These are phyloP conservation scores for Dendrobium catenatum DNA, from an alignment of 106 monocot species.

Conservation along the genomic window DNA sequence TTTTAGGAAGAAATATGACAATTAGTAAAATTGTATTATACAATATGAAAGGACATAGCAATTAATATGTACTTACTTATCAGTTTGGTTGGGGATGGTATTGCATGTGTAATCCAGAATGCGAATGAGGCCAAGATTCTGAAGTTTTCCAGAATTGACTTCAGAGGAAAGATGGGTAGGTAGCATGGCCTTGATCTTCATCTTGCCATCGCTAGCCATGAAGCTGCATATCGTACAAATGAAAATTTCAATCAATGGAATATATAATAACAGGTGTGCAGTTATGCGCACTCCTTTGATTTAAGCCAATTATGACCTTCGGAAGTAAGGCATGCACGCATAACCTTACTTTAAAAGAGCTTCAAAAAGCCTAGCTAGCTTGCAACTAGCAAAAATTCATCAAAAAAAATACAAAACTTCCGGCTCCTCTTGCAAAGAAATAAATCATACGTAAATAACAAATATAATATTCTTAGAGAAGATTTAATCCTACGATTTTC, in stretches of 20 bases:
- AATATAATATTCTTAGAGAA: not conserved
- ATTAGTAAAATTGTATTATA: not conserved
- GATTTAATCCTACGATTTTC: not conserved
- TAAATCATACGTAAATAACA: not conserved
- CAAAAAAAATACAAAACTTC: not conserved
- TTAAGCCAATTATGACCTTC: too few relatives aligned
- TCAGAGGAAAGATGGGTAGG: constrained; percentile 56
- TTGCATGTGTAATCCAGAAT: constrained; percentile 91
- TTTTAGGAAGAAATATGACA: not conserved
- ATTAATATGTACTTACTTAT: constrained; percentile 41
- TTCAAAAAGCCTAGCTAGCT: not conserved
- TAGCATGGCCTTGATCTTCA: constrained; percentile 86
- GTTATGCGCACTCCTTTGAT: not conserved
- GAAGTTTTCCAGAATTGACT: constrained; percentile 72
- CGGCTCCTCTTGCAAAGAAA: too few relatives aligned
- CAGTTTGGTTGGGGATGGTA: constrained; percentile 58
- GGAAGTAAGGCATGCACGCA: not conserved
- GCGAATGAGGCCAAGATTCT: constrained; percentile 76
- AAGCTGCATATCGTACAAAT: constrained; percentile 44
- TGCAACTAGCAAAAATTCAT: not conserved
- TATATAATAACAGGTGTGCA: not conserved
- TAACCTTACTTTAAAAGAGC: not conserved
- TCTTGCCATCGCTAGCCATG: constrained; percentile 82
- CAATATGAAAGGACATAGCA: not conserved
- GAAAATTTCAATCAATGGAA: not conserved